Percentiles rank a stretch among this genome's conserved stretches.
phyloP scores from a whole-genome alignment of 1,139 yeast species.

The Blastobotrys persicus region DNA sequence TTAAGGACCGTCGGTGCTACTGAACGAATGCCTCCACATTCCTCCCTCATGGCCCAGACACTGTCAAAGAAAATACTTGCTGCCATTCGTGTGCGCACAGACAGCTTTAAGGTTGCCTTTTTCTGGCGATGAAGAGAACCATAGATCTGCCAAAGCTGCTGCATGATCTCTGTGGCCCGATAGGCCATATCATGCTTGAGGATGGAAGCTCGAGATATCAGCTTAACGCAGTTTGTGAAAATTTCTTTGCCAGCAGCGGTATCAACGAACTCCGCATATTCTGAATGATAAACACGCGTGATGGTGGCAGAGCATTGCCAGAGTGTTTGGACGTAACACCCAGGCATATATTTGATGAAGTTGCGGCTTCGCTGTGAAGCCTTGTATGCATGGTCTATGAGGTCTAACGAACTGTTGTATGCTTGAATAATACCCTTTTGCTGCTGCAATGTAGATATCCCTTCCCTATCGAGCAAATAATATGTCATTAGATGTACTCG shows the following conservation, averaged over 20 bases:
- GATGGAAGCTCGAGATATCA: slow-evolving; percentile 77
- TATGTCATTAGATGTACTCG: slow-evolving; percentile 78
- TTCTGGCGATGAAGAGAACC: slow-evolving; percentile 48
- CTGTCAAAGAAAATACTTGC: slow-evolving; percentile 93
- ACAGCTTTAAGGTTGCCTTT: slow-evolving; percentile 37
- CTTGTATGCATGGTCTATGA: slow-evolving; percentile 62
- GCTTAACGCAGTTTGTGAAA: slow-evolving; percentile 65
- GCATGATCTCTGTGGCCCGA: slow-evolving; percentile 90
- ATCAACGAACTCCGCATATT: slow-evolving; percentile 65
- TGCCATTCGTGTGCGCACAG: slow-evolving; percentile 78
- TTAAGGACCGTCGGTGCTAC: slow-evolving; percentile 38
- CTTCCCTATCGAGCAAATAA: slow-evolving; percentile 63
- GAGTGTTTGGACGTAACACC: slow-evolving; percentile 70
- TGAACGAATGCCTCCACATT: slow-evolving; percentile 68
- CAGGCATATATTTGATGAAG: slow-evolving; percentile 77
- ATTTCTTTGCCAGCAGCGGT: slow-evolving; percentile 67
- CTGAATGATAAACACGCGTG: slow-evolving; percentile 73
- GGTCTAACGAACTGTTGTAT: slow-evolving; percentile 72
- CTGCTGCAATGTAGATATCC: slow-evolving; percentile 56
- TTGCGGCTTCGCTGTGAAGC: slow-evolving; percentile 59
- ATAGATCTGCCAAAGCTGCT: slow-evolving; percentile 88
- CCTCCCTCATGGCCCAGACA: slow-evolving; percentile 75
- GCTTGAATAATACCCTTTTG: slow-evolving; percentile 73
- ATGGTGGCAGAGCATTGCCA: slow-evolving; percentile 93
- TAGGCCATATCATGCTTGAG: slow-evolving; percentile 90